Evolutionary conservation across 257 asterid species (phyloP).

Genomic region (Ajuga chamaepitys): DNA sequence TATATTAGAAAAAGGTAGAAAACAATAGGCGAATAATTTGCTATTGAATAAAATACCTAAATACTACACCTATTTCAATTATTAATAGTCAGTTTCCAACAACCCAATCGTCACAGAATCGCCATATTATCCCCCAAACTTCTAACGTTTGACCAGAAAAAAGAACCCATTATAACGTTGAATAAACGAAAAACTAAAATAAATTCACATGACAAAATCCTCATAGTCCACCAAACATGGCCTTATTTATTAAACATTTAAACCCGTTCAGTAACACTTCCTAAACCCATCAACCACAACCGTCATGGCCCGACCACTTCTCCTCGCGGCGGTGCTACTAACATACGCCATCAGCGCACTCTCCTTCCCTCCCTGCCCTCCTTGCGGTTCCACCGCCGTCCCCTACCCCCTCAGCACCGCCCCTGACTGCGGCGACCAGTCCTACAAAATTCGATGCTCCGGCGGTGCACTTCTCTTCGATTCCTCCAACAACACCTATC

Average conservation of each 20-base stretch:
- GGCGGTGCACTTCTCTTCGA: conserved; percentile 36
- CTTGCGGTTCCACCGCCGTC: conserved; percentile 59
- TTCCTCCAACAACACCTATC: conserved; percentile 66
- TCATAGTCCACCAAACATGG: conserved; percentile 5
- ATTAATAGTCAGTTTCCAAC: not conserved
- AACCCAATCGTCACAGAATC: not conserved
- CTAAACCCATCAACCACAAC: conserved; percentile 5
- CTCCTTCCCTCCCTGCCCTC: conserved; percentile 49
- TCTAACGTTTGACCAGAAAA: conserved; percentile 24
- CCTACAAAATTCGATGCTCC: conserved; percentile 59
- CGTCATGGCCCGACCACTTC: conserved; percentile 21
- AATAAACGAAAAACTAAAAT: not conserved
- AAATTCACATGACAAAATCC: not conserved
- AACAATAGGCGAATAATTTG: not conserved
- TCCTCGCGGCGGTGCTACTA: conserved; percentile 30
- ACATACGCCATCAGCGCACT: conserved; percentile 18
- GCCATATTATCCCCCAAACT: not conserved
- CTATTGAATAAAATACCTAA: not conserved
- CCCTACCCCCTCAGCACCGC: conserved; percentile 87
- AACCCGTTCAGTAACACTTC: not conserved
- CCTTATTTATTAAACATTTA: not conserved
- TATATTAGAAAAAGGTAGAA: not conserved
- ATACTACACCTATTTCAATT: not conserved
- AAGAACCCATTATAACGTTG: not conserved
- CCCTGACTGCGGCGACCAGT: conserved; percentile 68